Conservation (phyloP, 2,329 filamentous ascomycete genomes). For the Exophiala phaeomuriformis region DNA sequence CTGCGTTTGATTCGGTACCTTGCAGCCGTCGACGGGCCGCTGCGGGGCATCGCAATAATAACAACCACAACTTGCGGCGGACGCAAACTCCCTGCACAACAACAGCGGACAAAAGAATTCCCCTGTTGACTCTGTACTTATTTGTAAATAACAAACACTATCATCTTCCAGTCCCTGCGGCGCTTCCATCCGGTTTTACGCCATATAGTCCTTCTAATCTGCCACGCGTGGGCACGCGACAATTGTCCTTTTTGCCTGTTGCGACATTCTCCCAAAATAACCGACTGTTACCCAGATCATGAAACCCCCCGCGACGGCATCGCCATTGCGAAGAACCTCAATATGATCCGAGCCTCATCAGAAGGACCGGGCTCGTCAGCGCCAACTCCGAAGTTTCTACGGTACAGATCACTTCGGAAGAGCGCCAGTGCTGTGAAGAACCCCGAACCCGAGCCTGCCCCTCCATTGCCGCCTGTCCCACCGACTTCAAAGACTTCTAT, state of each 20-base stretch:
- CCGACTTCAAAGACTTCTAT: constrained; percentile 5
- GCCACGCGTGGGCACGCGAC: no score
- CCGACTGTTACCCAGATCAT: neutral
- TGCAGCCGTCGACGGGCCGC: neutral
- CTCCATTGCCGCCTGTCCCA: constrained; percentile 9
- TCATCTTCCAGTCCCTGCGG: no score
- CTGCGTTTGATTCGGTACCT: neutral
- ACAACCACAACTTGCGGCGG: neutral
- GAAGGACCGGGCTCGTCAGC: constrained; percentile 3
- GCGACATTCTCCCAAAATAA: neutral
- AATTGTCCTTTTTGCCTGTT: no score
- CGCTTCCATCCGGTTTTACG: no score
- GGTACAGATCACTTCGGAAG: constrained; percentile 52
- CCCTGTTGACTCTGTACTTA: neutral
- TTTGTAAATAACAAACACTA: no score
- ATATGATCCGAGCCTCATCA: constrained; percentile 6
- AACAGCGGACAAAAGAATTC: neutral
- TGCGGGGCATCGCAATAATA: neutral
- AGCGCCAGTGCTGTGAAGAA: constrained; percentile 27
- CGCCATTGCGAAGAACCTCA: neutral
- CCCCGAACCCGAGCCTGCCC: constrained; percentile 2
- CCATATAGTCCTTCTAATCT: no score
- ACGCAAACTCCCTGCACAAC: neutral
- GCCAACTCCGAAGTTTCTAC: constrained; percentile 43
- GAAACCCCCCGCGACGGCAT: neutral